These are phyloP conservation scores for Candida labiduridarum DNA, from an alignment of 1,139 yeast species.

Conservation along the genomic window DNA sequence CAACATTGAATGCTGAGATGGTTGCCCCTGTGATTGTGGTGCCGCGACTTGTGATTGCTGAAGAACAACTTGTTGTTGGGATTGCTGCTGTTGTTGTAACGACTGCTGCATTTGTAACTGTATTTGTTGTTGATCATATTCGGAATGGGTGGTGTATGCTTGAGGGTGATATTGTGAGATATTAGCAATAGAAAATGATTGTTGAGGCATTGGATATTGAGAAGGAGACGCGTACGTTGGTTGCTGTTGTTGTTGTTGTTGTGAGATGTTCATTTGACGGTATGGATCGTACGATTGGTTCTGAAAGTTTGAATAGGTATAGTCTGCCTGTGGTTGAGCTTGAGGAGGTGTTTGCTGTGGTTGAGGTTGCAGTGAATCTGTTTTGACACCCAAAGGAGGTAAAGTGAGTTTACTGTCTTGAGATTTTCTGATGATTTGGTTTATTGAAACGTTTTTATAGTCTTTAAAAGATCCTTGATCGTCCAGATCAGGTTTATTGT, in stretches of 20 bases:
- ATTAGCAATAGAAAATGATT: background rate
- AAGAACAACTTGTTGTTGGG: constrained; percentile 6
- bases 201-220: constrained; percentile 3
- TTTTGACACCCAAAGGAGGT: constrained; percentile 15
- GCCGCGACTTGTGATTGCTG: constrained; percentile 3
- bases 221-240: constrained; percentile 3
- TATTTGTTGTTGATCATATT: constrained; percentile 2
- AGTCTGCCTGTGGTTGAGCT: background rate
- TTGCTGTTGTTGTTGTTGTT: constrained; percentile 4
- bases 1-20: background rate
- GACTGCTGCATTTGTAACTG: constrained; percentile 3
- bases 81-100: constrained; percentile 5
- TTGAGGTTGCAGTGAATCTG: constrained; percentile 10
- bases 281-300: constrained; percentile 2
- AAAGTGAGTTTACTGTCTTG: constrained; percentile 10
- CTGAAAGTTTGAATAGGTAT: constrained; percentile 2
- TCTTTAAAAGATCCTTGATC: constrained; percentile 12
- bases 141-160: background rate
- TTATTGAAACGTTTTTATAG: constrained; percentile 14
- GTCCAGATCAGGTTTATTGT: constrained; percentile 12
- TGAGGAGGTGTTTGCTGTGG: constrained; percentile 5
- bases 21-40: constrained; percentile 3
- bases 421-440: constrained; percentile 14
- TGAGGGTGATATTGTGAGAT: constrained; percentile 3
- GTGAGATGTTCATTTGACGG: background rate